Evolutionary conservation across 2,329 filamentous ascomycete genomes (phyloP).

Genomic region (Fusarium annulatum): DNA sequence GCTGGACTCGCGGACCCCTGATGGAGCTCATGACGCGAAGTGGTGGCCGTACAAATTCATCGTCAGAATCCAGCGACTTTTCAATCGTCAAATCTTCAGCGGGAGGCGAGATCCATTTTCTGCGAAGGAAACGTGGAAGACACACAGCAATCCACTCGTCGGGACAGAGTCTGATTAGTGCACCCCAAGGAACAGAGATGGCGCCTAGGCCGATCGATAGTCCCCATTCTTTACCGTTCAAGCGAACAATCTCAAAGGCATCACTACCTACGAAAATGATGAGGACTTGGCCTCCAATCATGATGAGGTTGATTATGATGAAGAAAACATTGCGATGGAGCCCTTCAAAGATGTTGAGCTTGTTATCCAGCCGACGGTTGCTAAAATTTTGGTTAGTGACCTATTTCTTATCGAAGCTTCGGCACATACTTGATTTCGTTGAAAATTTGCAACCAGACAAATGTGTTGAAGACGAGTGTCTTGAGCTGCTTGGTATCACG

Average conservation of each 20-base stretch:
- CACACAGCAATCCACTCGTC: slow-evolving; percentile 62
- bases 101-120: slow-evolving; percentile 42
- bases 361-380: slow-evolving; percentile 80
- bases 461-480: slow-evolving; percentile 76
- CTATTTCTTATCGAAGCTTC: slow-evolving; percentile 61
- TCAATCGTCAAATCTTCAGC: slow-evolving; percentile 19
- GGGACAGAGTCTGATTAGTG: slow-evolving; percentile 78
- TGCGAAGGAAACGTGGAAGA: slow-evolving; percentile 45
- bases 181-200: slow-evolving; percentile 79
- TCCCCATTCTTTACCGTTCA: slow-evolving; percentile 82
- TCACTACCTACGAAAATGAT: slow-evolving; percentile 84
- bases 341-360: slow-evolving; percentile 88
- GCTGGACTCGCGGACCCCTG: slow-evolving; percentile 45
- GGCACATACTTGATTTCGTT: slow-evolving; percentile 68
- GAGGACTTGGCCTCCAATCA: slow-evolving; percentile 85
- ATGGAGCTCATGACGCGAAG: slow-evolving; percentile 48
- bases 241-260: slow-evolving; percentile 73
- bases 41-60: slow-evolving; percentile 40
- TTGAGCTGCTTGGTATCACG: slow-evolving; percentile 54
- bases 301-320: slow-evolving; percentile 80
- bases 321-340: slow-evolving; percentile 85
- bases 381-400: slow-evolving; percentile 67
- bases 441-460: slow-evolving; percentile 80
- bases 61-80: slow-evolving; percentile 33
- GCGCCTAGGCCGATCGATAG: slow-evolving; percentile 81